Evolutionary conservation across 148 eudicot genomes (phyloP).

Genomic region (Polygonum aviculare): DNA sequence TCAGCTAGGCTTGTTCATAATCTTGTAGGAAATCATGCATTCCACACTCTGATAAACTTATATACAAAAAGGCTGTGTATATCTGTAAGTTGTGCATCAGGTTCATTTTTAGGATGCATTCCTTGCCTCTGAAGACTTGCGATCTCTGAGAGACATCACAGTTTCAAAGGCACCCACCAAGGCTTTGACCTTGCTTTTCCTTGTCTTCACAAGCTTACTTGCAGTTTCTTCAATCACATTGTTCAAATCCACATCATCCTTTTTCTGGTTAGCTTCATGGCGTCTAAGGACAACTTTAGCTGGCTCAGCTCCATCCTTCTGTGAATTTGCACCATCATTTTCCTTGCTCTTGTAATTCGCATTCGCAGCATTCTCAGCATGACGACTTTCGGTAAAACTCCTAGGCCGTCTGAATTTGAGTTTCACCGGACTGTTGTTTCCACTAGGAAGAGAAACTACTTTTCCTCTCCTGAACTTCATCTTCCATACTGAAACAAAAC

Average conservation of each 20-base stretch:
- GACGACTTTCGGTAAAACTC: slow-evolving; percentile 26
- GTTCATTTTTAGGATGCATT: slow-evolving; percentile 18
- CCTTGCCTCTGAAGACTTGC: slow-evolving; percentile 28
- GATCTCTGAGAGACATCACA: slow-evolving; percentile 45
- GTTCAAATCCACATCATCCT: slow-evolving; percentile 37
- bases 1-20: slow-evolving; percentile 1
- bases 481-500: slow-evolving; percentile 25
- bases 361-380: slow-evolving; percentile 16
- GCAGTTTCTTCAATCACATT: slow-evolving; percentile 77
- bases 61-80: slow-evolving; percentile 12
- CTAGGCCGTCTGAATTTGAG: slow-evolving; percentile 35
- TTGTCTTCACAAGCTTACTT: slow-evolving; percentile 47
- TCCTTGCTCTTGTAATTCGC: slow-evolving; percentile 28
- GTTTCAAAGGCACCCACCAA: slow-evolving; percentile 81
- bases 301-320: slow-evolving; percentile 19
- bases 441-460: slow-evolving; percentile 33
- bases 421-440: slow-evolving; percentile 31
- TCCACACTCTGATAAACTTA: slow-evolving; percentile 5
- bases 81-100: slow-evolving; percentile 5
- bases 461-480: slow-evolving; percentile 47
- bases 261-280: slow-evolving; percentile 35
- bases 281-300: slow-evolving; percentile 42
- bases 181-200: slow-evolving; percentile 84
- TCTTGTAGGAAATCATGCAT: slow-evolving; percentile 9
- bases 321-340: slow-evolving; percentile 15